Base-by-base conservation (phyloP, 805 yeast genomes). In the Cyberlindnera sargentensis region DNA sequence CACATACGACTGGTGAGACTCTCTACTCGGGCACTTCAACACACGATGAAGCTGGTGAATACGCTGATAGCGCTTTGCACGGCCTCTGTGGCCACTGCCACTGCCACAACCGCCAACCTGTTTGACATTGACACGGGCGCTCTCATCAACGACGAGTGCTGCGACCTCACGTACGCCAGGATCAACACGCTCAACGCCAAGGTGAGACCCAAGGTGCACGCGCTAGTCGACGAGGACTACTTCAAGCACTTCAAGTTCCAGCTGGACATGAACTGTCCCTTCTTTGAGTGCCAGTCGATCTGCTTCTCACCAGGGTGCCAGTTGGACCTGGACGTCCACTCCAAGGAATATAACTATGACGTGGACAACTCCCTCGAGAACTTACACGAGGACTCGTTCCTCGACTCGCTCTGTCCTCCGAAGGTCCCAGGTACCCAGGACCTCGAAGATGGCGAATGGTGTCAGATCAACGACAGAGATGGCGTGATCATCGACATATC, bases 401-500 rank as follows among this genome's bases (percentile, higher is more conserved):
- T 71, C 48, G 65, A 65, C 48, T 61, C 70, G 40, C 44, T 69
- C 31, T 63, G 73, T 49, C 60, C 64, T 27, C 20, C 20, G 20
- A 36, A 52, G 50, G 4, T 15, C 20, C 20, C 20, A 15, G 48
- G 54, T 27, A 37, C 45, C 10, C 36, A 47, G 9, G 43, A 48
- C 62, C 72, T 42, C 45, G 68, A 69, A 40, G 80, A 76, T 51
- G 64, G 74, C 44, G 86, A 82, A 55, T 85, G 83, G 66, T 80
- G 86, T 57, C 85, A 81, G 58, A 65, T 81, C 33, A 86, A 80
- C 54, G 76, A 74, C 51, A 78, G 78, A 53, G 75, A 80, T 47
- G 80, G 89, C 43, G 96, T 88, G 2, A 82, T 83, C 55, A 95
- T 93, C 28, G 88, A 90, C 56, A 72, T 93, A 44, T 71, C 82